Base-by-base conservation (phyloP, 2,329 filamentous ascomycete species). In the Trichoderma atrobrunneum region DNA sequence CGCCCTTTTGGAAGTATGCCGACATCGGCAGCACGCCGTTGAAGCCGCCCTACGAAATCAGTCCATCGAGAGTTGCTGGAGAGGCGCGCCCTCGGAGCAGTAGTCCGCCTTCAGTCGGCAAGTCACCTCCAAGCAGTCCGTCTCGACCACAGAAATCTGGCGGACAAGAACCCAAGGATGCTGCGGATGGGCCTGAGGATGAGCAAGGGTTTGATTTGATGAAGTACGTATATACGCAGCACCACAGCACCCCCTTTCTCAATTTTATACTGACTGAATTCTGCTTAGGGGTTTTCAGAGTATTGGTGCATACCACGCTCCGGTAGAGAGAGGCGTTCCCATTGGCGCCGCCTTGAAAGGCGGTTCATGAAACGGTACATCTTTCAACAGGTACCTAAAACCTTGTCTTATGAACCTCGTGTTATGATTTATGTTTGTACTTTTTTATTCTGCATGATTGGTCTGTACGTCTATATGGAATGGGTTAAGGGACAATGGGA, bases 1-100 rank as follows among this genome's bases (percentile, higher is more conserved):
- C 93, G 1, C 93, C 93, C 0, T 96, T 97, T 81, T 97, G 93
- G 93, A 94, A 93, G 80, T 96, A 93, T 80, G 90, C 92, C 54
- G 92, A 94, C 75, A 88, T 93, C 72, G 88, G 89, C 30, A 93
- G 90, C 80, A 95, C 92, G 2, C 93, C 93, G 2, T 84, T 92
- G 68, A 85, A 85, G 76, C 82, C 84, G 16, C 80, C 83, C 5
- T 89, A 88, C 71, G 89, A 91, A 73, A 79, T 87, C 54, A 91
- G 89, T 76, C 90, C 90, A 2, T 86, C 85, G 8, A 90, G 90
- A 78, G 77, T 80, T 18, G 78, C 80, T 26, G 81, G 80, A 32
- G 76, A 76, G 8, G 72, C 84, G 34, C 84, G 85, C 26, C 82
- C 85, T 18, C 83, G 86, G 43, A 90, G 89, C 78, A 91, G 89